phyloP scores from a whole-genome alignment of 2,329 filamentous ascomycete species.

The Tolypocladium amazonense region DNA sequence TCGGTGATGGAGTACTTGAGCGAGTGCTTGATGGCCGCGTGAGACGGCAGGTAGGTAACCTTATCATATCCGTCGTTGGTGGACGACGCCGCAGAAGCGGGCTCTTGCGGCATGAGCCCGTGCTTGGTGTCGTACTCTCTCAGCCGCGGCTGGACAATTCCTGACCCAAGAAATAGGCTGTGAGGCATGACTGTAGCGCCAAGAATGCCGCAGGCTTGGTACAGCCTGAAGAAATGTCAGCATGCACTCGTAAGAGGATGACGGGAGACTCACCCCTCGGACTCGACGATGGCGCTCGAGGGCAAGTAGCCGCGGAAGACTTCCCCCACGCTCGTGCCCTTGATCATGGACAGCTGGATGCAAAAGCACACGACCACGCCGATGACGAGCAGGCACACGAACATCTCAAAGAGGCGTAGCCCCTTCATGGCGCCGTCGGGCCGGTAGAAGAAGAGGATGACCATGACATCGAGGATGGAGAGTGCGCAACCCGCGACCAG shows the following conservation, averaged over 20 bases:
- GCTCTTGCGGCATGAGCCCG: constrained; percentile 35
- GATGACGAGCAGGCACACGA: constrained; percentile 53
- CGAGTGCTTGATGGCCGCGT: constrained; percentile 61
- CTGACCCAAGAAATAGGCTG: constrained; percentile 57
- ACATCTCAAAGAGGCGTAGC: constrained; percentile 52
- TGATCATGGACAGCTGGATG: constrained; percentile 55
- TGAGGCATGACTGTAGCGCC: constrained; percentile 69
- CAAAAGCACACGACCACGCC: constrained; percentile 62
- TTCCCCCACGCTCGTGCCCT: constrained; percentile 40
- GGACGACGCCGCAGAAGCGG: constrained; percentile 8
- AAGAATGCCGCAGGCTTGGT: constrained; percentile 66
- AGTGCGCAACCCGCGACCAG: constrained; percentile 59
- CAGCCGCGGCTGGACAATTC: constrained; percentile 57
- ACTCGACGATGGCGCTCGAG: constrained; percentile 45
- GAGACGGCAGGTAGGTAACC: constrained; percentile 57
- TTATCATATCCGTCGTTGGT: constrained; percentile 27
- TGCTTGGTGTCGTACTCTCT: constrained; percentile 50
- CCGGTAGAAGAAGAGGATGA: constrained; percentile 57
- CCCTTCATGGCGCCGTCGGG: constrained; percentile 48
- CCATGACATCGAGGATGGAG: constrained; percentile 57
- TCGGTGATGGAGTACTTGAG: constrained; percentile 66
- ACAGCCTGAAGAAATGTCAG: constrained; percentile 24
- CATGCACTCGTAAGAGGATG: neutral
- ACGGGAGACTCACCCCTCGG: constrained; percentile 31
- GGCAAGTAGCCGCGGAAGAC: constrained; percentile 58